A percentile compares a stretch with the other conserved stretches of the same genome.
phyloP scores from a whole-genome alignment of 164 flowering plant species.

The Brasenia schreberi region DNA sequence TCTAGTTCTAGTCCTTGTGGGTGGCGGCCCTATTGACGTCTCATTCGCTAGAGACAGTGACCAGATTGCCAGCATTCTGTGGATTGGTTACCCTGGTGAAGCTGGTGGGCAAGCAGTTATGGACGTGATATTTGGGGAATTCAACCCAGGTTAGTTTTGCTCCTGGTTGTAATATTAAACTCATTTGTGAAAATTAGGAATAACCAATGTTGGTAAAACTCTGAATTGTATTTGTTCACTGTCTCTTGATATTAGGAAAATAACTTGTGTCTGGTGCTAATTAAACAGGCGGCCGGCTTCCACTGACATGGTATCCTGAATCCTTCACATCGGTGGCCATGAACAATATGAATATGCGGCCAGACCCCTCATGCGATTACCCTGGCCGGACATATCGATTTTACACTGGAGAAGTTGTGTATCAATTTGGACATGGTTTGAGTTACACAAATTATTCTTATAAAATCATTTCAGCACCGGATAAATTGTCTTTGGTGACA shows the following conservation, averaged over 20 bases:
- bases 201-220: no score
- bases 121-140: constrained; percentile 64
- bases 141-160: constrained; percentile 88
- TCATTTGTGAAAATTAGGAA: neutral
- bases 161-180: constrained; percentile 6
- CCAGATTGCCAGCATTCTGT: constrained; percentile 59
- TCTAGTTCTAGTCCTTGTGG: constrained; percentile 57
- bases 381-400: constrained; percentile 92
- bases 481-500: constrained; percentile 21
- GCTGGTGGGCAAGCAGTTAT: constrained; percentile 77
- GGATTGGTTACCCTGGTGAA: constrained; percentile 98
- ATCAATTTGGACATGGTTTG: constrained; percentile 66
- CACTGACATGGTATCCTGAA: constrained; percentile 94
- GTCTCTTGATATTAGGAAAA: neutral
- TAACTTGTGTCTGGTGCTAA: neutral
- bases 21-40: constrained; percentile 89
- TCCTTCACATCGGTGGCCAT: constrained; percentile 67
- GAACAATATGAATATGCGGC: constrained; percentile 86
- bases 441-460: constrained; percentile 54
- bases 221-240: no score
- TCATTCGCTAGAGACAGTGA: constrained; percentile 55
- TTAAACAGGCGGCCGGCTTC: constrained; percentile 70
- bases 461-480: constrained; percentile 46
- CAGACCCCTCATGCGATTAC: constrained; percentile 56
- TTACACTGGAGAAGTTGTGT: constrained; percentile 53